A percentile compares a stretch with the other conserved stretches of the same genome.
Conservation (phyloP, 1,284 basidiomycete species). For the Ceratobasidium papillatum region DNA sequence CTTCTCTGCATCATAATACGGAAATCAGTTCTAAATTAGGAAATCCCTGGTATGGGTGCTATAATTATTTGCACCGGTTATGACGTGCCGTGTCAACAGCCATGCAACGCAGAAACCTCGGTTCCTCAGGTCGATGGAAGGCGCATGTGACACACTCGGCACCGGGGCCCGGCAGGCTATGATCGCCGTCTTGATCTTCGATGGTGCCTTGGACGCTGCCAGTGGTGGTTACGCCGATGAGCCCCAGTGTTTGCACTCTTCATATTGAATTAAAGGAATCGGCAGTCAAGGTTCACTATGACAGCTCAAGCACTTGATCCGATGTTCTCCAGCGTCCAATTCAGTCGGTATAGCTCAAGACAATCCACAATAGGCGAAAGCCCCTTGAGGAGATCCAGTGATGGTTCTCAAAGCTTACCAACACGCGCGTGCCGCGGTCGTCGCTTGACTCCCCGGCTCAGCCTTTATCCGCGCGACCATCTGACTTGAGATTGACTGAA, state of each 20-base stretch:
- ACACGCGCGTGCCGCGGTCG: background rate
- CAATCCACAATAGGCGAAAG: background rate
- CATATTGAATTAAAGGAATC: background rate
- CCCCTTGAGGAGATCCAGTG: background rate
- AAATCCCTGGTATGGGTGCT: background rate
- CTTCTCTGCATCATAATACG: background rate
- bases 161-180: background rate
- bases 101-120: background rate
- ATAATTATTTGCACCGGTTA: background rate
- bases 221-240: background rate
- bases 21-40: background rate
- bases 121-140: background rate
- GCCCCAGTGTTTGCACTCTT: background rate
- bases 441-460: background rate
- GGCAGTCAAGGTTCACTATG: background rate
- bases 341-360: too few species aligned
- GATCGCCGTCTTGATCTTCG: background rate
- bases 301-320: too few species aligned
- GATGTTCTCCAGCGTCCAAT: too few species aligned
- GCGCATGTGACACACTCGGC: background rate
- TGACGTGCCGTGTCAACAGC: background rate
- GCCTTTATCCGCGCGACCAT: background rate
- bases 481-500: conserved; percentile 11
- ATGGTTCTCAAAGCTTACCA: background rate
- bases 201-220: background rate